These are phyloP conservation scores for Monosporozyma unispora DNA, from an alignment of 805 yeast species.

Conservation along the genomic window DNA sequence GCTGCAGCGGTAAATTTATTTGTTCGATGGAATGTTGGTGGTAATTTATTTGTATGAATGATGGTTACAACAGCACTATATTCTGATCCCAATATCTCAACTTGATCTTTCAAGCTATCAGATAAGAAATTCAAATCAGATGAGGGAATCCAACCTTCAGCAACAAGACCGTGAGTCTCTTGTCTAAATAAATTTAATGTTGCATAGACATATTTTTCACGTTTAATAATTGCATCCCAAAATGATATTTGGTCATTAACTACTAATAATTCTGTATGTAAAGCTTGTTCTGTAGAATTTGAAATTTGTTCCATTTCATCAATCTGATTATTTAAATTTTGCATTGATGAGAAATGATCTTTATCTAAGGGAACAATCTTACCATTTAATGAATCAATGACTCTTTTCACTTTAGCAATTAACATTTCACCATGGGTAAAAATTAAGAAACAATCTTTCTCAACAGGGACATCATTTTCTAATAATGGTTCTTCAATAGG, in stretches of 20 bases:
- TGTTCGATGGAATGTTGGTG: constrained; percentile 93
- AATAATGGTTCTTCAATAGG: constrained; percentile 63
- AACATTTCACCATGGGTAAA: constrained; percentile 85
- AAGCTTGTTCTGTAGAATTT: constrained; percentile 56
- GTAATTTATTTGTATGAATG: constrained; percentile 70
- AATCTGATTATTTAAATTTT: constrained; percentile 39
- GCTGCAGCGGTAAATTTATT: constrained; percentile 90
- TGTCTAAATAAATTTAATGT: constrained; percentile 73
- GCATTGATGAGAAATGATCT: constrained; percentile 31
- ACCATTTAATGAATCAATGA: constrained; percentile 87
- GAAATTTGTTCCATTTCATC: constrained; percentile 52
- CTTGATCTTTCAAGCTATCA: constrained; percentile 47
- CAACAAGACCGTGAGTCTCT: constrained; percentile 75
- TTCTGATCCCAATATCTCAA: constrained; percentile 27
- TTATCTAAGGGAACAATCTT: constrained; percentile 42
- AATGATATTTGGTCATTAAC: constrained; percentile 64
- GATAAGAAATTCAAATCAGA: constrained; percentile 63
- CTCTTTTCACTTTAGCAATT: constrained; percentile 62
- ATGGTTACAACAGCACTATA: constrained; percentile 49
- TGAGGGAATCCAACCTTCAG: constrained; percentile 95
- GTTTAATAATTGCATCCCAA: constrained; percentile 62
- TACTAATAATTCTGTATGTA: constrained; percentile 68
- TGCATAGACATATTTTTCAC: constrained; percentile 77
- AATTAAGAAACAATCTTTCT: constrained; percentile 76
- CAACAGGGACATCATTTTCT: constrained; percentile 47